Conservation (phyloP, 345 rosid genomes). For the Moricandia moricandioides region DNA sequence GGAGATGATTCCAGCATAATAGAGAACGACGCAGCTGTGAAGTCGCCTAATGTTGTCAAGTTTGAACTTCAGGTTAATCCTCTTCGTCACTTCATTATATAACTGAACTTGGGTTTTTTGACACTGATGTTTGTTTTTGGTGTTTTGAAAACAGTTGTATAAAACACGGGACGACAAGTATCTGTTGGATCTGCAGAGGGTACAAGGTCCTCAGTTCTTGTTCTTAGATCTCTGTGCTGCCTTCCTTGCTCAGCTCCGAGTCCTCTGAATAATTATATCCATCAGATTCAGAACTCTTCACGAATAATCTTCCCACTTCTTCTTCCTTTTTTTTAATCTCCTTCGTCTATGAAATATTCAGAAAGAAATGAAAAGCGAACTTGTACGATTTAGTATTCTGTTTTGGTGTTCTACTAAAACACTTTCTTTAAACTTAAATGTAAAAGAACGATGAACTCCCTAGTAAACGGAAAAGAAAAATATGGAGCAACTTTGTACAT, state of each 20-base stretch:
- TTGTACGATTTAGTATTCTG: background rate
- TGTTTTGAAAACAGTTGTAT: conserved; percentile 54
- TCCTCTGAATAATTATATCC: conserved; percentile 42
- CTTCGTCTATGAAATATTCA: conserved; percentile 12
- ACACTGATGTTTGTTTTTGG: background rate
- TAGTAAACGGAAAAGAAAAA: background rate
- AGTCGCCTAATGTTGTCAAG: conserved; percentile 65
- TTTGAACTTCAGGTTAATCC: conserved; percentile 40
- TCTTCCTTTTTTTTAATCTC: background rate
- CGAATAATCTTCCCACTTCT: conserved; percentile 19
- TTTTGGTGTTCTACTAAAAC: conserved; percentile 5
- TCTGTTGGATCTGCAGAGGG: conserved; percentile 74
- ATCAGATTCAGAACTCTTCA: conserved; percentile 1
- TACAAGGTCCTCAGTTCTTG: conserved; percentile 70
- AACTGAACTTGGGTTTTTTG: background rate
- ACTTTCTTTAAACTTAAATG: background rate
- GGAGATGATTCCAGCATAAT: conserved; percentile 68
- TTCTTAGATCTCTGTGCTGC: conserved; percentile 88
- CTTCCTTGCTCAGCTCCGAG: conserved; percentile 73
- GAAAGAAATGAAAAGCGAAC: conserved; percentile 5
- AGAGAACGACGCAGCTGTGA: conserved; percentile 48
- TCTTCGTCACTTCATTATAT: conserved; percentile 5
- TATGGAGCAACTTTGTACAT: conserved; percentile 18
- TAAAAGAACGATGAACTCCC: conserved; percentile 1
- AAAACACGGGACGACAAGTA: conserved; percentile 79